Evolutionary conservation across 495 filamentous ascomycete species (phyloP), one percentile per base, ranked within the genome.

Genomic region (Ramalina intermedia): DNA sequence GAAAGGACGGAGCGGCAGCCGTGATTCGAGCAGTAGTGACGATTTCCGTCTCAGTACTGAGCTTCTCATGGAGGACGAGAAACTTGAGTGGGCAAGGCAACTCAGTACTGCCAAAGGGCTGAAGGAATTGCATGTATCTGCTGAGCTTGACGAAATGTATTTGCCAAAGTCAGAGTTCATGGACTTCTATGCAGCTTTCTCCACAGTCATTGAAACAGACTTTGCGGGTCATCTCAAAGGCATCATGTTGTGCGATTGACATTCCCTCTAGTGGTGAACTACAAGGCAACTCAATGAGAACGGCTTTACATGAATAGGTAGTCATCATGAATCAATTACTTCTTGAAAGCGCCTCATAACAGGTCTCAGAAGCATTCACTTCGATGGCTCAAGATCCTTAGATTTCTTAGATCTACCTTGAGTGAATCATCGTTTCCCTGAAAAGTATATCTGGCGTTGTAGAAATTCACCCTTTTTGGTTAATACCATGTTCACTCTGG

Each of bases 31-130:
- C 29, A 33, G 29, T 11, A 11, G 12, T 12, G 29, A 33, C 7
- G 1, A 33, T 13, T 33, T 13, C 7, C 6, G 29, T 13, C 29
- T 33, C 29, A 33, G 29, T 13, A 1, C 8, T 33, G 8, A 33
- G 2, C 8, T 13, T 11, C 12, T 33, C 29, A 33, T 33, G 6
- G 0, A 13, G 37, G 46, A 66, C 50, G 66, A 72, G 41, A 55
- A 57, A 11, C 53, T 77, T 42, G 70, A 75, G 21, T 79, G 75
- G 74, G 64, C 71, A 17, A 59, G 61, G 41, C 64, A 70, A 39
- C 46, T 75, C 26, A 47, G 62, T 13, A 60, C 57, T 17, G 56
- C 76, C 46, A 65, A 57, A 37, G 62, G 62, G 2, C 55, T 74
- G 47, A 51, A 63, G 44, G 48, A 64, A 37, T 41, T 74, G 42